Conservation (phyloP, 2,329 filamentous ascomycete species). For the Fusarium mangiferae region DNA sequence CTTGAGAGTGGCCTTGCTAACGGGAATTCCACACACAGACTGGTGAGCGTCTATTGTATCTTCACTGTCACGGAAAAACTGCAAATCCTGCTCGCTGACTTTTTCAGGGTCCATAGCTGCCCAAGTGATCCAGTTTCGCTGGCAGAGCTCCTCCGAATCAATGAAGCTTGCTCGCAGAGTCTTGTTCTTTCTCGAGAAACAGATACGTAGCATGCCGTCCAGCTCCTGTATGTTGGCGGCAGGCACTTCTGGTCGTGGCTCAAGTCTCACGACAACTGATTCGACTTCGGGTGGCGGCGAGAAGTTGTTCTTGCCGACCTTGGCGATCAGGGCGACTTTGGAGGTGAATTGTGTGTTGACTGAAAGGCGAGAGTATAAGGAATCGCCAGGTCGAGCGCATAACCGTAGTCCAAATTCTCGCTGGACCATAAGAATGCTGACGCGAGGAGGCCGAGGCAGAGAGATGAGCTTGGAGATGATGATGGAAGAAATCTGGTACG, state of each 20-base stretch:
- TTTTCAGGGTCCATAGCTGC: background rate
- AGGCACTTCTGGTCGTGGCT: background rate
- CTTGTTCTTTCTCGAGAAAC: background rate
- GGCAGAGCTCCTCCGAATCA: background rate
- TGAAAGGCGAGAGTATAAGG: background rate
- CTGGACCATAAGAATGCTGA: background rate
- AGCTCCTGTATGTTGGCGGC: background rate
- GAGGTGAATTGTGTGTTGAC: background rate
- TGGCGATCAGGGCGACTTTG: background rate
- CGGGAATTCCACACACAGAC: constrained; percentile 5
- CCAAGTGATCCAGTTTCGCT: background rate
- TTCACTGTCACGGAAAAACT: constrained; percentile 5
- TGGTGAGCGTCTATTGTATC: constrained; percentile 14
- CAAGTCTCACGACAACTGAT: background rate
- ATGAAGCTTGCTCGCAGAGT: background rate
- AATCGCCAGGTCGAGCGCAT: background rate
- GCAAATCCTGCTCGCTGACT: constrained; percentile 10
- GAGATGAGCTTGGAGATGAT: background rate
- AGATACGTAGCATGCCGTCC: background rate
- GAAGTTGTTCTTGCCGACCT: background rate
- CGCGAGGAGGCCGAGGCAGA: background rate
- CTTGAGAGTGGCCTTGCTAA: constrained; percentile 13
- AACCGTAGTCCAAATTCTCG: background rate
- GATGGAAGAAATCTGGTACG: background rate
- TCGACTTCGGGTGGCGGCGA: background rate